phyloP scores from a whole-genome alignment of 2,329 filamentous ascomycete species.

The Hymenoscyphus repandus region DNA sequence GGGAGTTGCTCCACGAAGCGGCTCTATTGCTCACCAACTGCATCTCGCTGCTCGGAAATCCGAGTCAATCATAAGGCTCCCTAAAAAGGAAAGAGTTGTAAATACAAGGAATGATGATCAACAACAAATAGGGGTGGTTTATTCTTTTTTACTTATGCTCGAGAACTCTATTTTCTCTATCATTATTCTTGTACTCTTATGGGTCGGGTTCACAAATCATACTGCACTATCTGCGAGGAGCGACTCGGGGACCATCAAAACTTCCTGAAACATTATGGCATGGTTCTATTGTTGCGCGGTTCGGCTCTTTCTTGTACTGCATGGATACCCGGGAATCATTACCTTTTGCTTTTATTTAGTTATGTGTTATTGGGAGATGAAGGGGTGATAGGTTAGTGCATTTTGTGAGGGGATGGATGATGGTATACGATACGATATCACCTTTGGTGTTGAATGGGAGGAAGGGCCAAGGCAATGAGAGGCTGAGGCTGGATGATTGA shows the following conservation, averaged over 20 bases:
- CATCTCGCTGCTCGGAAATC: constrained; percentile 45
- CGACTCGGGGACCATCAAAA: no score
- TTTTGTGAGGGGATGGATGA: no score
- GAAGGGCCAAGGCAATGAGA: no score
- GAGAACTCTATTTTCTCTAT: not conserved
- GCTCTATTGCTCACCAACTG: constrained; percentile 76
- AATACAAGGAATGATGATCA: not conserved
- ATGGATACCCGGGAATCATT: not conserved
- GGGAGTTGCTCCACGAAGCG: constrained; percentile 89
- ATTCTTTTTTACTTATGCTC: not conserved
- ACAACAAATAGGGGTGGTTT: not conserved
- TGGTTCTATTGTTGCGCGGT: no score
- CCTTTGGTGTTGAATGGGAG: not conserved
- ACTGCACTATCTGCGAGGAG: no score
- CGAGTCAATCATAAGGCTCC: not conserved
- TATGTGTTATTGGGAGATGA: no score
- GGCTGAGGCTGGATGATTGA: no score
- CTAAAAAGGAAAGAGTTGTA: not conserved
- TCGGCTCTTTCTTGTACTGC: not conserved
- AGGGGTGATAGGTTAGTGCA: no score
- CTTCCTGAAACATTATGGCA: no score
- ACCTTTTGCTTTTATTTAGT: not conserved
- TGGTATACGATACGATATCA: no score
- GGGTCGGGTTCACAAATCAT: not conserved
- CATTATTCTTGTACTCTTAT: not conserved